Evolutionary conservation across 306 rosid species (phyloP).

Genomic region (Morella rubra): DNA sequence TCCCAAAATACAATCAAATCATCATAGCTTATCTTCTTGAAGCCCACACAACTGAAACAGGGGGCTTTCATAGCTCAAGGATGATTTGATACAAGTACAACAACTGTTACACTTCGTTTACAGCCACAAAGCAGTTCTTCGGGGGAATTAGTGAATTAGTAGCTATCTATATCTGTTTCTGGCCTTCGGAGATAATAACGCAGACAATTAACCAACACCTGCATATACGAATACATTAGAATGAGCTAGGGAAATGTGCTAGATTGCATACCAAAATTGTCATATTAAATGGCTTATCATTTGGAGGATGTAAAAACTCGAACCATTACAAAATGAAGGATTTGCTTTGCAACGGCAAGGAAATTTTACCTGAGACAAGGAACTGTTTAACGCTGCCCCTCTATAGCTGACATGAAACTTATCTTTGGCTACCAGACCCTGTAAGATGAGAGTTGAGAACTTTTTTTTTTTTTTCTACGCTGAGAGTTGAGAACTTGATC

Average conservation of each 20-base stretch:
- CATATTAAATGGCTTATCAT: background rate
- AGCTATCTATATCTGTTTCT: conserved; percentile 88
- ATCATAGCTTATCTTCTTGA: conserved; percentile 5
- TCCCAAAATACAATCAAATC: conserved; percentile 4
- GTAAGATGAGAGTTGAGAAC: conserved; percentile 19
- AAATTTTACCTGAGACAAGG: conserved; percentile 77
- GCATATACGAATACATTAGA: conserved; percentile 24
- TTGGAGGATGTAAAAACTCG: background rate
- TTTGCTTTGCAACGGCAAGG: conserved; percentile 4
- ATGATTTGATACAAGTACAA: conserved; percentile 18
- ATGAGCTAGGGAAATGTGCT: background rate
- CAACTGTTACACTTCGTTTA: conserved; percentile 11
- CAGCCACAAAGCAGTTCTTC: conserved; percentile 1
- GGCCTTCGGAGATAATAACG: conserved; percentile 94
- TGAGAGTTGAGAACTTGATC: conserved; percentile 9
- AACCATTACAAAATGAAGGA: background rate
- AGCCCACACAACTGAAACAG: background rate
- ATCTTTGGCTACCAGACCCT: conserved; percentile 97
- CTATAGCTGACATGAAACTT: conserved; percentile 88
- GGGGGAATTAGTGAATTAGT: conserved; percentile 29
- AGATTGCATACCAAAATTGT: background rate
- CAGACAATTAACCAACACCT: conserved; percentile 85
- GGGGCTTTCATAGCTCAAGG: background rate
- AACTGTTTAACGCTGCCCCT: conserved; percentile 76
- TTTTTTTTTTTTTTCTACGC: too few relatives aligned